Conservation (phyloP, 2,329 filamentous ascomycete species). For the Lasiodiplodia theobromae region DNA sequence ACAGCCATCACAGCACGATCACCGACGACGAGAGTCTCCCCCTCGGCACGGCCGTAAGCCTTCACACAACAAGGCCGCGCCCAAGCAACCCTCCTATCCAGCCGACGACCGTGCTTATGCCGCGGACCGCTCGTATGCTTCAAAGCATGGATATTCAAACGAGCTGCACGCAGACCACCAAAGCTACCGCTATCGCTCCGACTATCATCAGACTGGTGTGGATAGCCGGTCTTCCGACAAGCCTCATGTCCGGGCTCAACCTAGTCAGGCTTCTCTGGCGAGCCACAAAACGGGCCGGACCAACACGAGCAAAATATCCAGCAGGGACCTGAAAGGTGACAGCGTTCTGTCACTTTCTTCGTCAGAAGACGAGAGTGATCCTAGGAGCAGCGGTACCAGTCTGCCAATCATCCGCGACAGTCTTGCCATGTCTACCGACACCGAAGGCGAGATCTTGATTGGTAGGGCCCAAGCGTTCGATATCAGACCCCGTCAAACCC, state of each 20-base stretch:
- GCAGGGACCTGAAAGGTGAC: slow-evolving; percentile 45
- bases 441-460: slow-evolving; percentile 44
- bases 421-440: slow-evolving; percentile 37
- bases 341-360: slow-evolving; percentile 50
- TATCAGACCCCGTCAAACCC: slow-evolving; percentile 36
- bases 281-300: slow-evolving; percentile 7
- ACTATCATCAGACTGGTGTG: not conserved
- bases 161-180: not conserved
- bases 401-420: slow-evolving; percentile 42
- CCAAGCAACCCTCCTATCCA: not conserved
- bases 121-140: not conserved
- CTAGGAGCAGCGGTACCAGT: slow-evolving; percentile 27
- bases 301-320: slow-evolving; percentile 28
- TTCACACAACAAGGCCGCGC: not conserved
- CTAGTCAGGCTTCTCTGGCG: slow-evolving; percentile 10
- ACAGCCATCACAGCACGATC: not conserved
- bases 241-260: slow-evolving; percentile 14
- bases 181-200: slow-evolving; percentile 1
- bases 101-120: not conserved
- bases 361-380: slow-evolving; percentile 42
- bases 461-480: slow-evolving; percentile 48
- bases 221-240: not conserved
- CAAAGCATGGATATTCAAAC: not conserved
- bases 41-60: not conserved
- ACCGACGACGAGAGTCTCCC: not conserved